Evolutionary conservation across 768 basidiomycete species (phyloP), one percentile per base, ranked within the genome.

Genomic region (Psilocybe sp.): DNA sequence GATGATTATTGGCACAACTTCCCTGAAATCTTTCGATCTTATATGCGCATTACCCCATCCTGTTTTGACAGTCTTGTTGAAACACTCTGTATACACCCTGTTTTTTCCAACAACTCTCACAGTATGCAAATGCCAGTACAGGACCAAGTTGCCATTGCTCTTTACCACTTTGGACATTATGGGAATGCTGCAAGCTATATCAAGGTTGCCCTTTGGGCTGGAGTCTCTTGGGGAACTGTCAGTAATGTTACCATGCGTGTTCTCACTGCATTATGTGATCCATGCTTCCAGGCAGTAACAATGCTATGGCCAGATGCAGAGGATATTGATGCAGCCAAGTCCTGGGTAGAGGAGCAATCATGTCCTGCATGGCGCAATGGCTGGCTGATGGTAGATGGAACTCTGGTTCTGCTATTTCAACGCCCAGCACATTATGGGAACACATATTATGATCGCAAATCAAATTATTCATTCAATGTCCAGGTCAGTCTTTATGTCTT

Each of bases 321-420:
- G 4, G 69, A 74, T 54, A 74, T 73, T 49, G 61, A 68, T 38
- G 42, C 55, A 12, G 71, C 70, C 18, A 73, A 71, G 56, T 19
- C n/a, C 5, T 76, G 69, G 72, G 69, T 76, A 1, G 57, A 65
- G 32, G 19, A 44, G 19, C 41, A 60, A 18, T 60, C 68, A 16
- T 66, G 73, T 57, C 19, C 44, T 36, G 52, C 59, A 11, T 77
- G 72, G 72, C 40, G 60, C 1, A 36, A 67, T 47, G 67, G 73
- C 0, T 71, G 64, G 59, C 64, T 62, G 32, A 47, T 68, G 12
- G 68, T 68, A 42, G 71, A 76, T 57, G 73, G 74, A 2, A 74
- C 71, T 8, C 47, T 74, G 4, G 52, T 76, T 1, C 65, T 68
- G 1, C 57, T 75, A 1, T 56, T 44, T 33, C 45, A 59, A 2